These are phyloP conservation scores for Wickerhamomyces bovis DNA, from an alignment of 805 yeast genomes.

Conservation along the genomic window DNA sequence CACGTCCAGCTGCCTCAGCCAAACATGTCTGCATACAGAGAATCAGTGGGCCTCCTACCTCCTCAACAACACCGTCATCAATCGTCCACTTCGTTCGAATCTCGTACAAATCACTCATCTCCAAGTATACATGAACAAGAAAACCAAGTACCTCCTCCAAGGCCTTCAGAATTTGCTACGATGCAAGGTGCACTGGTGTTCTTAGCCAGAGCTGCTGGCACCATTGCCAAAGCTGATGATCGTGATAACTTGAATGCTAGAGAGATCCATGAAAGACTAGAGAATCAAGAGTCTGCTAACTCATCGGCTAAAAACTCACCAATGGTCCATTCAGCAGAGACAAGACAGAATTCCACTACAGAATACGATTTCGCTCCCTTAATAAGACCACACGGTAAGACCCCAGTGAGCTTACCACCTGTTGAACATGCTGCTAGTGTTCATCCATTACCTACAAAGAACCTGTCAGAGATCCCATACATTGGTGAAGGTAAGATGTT, in stretches of 20 bases:
- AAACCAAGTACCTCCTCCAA: conserved; percentile 13
- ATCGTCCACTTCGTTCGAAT: conserved; percentile 1
- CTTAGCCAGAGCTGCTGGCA: conserved; percentile 74
- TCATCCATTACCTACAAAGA: conserved; percentile 30
- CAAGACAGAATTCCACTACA: conserved; percentile 9
- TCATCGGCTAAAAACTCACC: conserved; percentile 6
- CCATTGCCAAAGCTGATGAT: conserved; percentile 63
- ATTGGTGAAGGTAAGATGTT: conserved; percentile 53
- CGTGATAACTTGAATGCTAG: conserved; percentile 54
- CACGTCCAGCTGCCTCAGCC: neutral
- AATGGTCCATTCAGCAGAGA: neutral
- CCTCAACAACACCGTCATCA: neutral
- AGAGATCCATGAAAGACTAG: conserved; percentile 42
- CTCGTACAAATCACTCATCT: conserved; percentile 8
- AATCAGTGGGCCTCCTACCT: neutral
- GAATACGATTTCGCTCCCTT: conserved; percentile 19
- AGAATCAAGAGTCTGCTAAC: conserved; percentile 23
- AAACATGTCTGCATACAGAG: neutral
- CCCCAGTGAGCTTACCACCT: conserved; percentile 25
- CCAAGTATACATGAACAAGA: conserved; percentile 12
- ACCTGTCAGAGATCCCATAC: conserved; percentile 55
- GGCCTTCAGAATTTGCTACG: conserved; percentile 24
- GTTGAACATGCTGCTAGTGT: conserved; percentile 26
- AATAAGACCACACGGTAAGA: conserved; percentile 16
- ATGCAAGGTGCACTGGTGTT: conserved; percentile 62